Evolutionary conservation across 176 grass and related monocot genomes (phyloP), one percentile per base, ranked within the genome.

Genomic region (Melocanna baccifera): DNA sequence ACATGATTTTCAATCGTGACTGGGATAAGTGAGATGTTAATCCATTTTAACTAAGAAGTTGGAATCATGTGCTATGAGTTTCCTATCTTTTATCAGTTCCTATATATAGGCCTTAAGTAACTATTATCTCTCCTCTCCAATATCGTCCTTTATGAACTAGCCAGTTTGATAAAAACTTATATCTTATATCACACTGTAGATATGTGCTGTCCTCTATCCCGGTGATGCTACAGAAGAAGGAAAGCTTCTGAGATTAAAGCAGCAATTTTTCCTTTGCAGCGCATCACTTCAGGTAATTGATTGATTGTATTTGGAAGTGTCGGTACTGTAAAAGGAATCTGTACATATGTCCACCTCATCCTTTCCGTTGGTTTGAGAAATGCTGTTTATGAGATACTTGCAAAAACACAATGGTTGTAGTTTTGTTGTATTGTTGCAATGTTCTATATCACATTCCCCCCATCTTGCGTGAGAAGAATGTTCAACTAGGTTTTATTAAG

Each of bases 181-280:
- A 7, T 73, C 30, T 87, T 82, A 34, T 56, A 79, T 87, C 45
- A 73, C 59, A 67, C n/a, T 90, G 46, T 78, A 98, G 96, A 94
- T 98, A 85, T 98, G 93, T 90, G 96, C 93, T 67, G 87, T 98
- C 53, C 81, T 98, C 28, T 98, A 95, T 85, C 96, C 96, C 3
- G 93, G 96, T 86, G 96, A 99, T 72, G 81, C 92, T 80, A 94
- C 92, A 71, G 94, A 96, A 93, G 88, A 99, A 86, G 96, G 96
- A 58, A 99, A 96, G 88, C 91, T 96, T 59, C 79, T 99, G 55
- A 86, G 96, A 79, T 74, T 99, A 69, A 99, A 96, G 85, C 96
- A 96, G 67, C 96, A 99, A 66, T 99, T 90, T 90, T 99, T 99
- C 90, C 93, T 99, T 58, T 99, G 96, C 86, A 99, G 96, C 28